Conservation (phyloP, 2,329 filamentous ascomycete species). For the Hymenoscyphus albidus region DNA sequence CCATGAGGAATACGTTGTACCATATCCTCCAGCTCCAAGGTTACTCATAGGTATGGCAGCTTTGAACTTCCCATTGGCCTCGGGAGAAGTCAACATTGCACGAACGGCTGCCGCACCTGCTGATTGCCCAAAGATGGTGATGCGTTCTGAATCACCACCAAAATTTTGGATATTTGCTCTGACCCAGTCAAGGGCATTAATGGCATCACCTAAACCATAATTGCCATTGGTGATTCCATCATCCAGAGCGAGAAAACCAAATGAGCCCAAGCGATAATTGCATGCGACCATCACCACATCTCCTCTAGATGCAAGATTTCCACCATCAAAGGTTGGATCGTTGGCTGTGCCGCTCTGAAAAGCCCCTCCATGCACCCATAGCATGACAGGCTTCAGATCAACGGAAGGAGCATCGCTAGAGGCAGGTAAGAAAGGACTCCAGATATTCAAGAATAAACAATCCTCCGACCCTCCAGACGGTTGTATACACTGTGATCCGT, state of each 20-base stretch:
- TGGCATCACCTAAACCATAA: constrained; percentile 42
- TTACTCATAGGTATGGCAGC: constrained; percentile 26
- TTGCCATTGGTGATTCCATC: constrained; percentile 44
- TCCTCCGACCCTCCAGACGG: constrained; percentile 41
- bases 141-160: constrained; percentile 34
- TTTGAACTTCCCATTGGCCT: constrained; percentile 22
- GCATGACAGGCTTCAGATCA: constrained; percentile 34
- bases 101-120: constrained; percentile 39
- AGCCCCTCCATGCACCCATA: constrained; percentile 33
- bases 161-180: constrained; percentile 35
- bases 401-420: constrained; percentile 11
- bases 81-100: constrained; percentile 27
- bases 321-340: constrained; percentile 25
- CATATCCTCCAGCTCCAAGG: constrained; percentile 24
- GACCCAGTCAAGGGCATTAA: constrained; percentile 36
- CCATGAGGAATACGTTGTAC: constrained; percentile 24
- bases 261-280: constrained; percentile 45
- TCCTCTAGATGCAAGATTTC: constrained; percentile 24
- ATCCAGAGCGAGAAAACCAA: constrained; percentile 46
- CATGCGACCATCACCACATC: constrained; percentile 24
- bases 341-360: constrained; percentile 30
- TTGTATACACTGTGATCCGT: constrained; percentile 45
- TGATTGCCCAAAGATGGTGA: constrained; percentile 43
- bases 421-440: constrained; percentile 45
- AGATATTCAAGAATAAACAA: constrained; percentile 53